Percentiles rank a stretch among this genome's conserved stretches.
Evolutionary conservation across 2,329 filamentous ascomycete species (phyloP).

Genomic region (Pyrenophora graminea): DNA sequence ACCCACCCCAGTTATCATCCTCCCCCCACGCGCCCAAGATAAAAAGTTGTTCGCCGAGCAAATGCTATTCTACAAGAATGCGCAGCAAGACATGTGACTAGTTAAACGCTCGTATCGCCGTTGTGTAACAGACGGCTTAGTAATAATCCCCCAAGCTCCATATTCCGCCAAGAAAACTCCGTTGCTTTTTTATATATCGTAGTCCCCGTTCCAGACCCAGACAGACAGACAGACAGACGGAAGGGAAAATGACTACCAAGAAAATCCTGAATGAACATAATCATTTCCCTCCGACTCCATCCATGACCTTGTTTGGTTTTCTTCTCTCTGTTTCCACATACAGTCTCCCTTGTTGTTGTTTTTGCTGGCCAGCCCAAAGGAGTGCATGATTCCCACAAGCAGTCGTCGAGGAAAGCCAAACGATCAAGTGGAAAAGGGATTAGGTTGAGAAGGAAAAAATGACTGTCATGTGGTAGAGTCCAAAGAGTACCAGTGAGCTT

Average conservation of each 20-base stretch:
- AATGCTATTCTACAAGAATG: constrained; percentile 31
- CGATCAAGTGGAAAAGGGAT: constrained; percentile 21
- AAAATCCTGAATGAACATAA: constrained; percentile 6
- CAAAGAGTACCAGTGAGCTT: constrained; percentile 26
- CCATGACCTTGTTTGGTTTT: constrained; percentile 1
- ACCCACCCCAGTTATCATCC: constrained; percentile 5
- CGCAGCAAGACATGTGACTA: constrained; percentile 19
- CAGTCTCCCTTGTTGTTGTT: constrained; percentile 16
- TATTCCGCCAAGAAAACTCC: constrained; percentile 17
- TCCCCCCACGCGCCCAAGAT: background rate
- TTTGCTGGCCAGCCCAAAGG: constrained; percentile 33
- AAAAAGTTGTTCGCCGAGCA: constrained; percentile 21
- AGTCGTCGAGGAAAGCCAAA: constrained; percentile 17
- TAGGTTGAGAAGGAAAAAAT: constrained; percentile 21
- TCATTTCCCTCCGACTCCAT: constrained; percentile 1
- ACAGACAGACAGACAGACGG: constrained; percentile 1
- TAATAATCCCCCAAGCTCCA: constrained; percentile 12
- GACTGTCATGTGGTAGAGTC: constrained; percentile 23
- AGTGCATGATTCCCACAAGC: constrained; percentile 24
- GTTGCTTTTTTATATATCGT: constrained; percentile 21
- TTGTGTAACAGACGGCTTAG: constrained; percentile 1
- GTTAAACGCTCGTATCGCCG: constrained; percentile 12
- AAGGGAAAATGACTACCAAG: constrained; percentile 9
- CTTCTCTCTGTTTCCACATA: constrained; percentile 8
- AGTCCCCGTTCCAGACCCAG: background rate